These are phyloP conservation scores for Lichtheimia corymbifera DNA, from an alignment of 371 early-diverging fungal species.

Conservation along the genomic window DNA sequence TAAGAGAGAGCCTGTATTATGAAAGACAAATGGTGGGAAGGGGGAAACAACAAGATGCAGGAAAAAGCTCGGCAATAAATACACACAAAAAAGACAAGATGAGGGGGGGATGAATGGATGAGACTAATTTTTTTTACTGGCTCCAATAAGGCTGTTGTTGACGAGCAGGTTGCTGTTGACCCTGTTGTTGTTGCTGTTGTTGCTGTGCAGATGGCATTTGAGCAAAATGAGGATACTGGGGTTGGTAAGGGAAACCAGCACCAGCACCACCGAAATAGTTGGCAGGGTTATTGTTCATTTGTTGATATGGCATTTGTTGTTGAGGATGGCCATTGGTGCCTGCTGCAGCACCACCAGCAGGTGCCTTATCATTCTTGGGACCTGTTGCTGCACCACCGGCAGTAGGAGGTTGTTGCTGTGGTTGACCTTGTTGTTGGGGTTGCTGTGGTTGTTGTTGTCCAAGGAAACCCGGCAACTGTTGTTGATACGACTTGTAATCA, in stretches of 20 bases:
- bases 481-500: slow-evolving; percentile 45
- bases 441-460: slow-evolving; percentile 13
- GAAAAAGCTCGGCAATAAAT: no score
- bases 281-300: not conserved
- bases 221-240: slow-evolving; percentile 16
- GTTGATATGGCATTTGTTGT: slow-evolving; percentile 7
- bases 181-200: slow-evolving; percentile 15
- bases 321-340: slow-evolving; percentile 5
- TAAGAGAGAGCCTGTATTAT: no score
- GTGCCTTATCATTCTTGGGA: not conserved
- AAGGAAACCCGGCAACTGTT: slow-evolving; percentile 23
- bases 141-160: slow-evolving; percentile 31
- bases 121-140: slow-evolving; percentile 16
- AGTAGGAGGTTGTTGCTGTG: not conserved
- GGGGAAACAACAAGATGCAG: no score
- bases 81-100: not conserved
- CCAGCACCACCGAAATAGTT: slow-evolving; percentile 17
- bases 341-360: not conserved
- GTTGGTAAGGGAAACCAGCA: slow-evolving; percentile 16
- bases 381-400: not conserved
- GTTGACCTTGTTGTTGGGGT: slow-evolving; percentile 7
- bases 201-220: slow-evolving; percentile 12
- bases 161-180: slow-evolving; percentile 20
- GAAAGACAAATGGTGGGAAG: no score
- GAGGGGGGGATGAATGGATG: not conserved